These are phyloP conservation scores for Sonneratia alba DNA, from an alignment of 345 rosid species.

Conservation along the genomic window DNA sequence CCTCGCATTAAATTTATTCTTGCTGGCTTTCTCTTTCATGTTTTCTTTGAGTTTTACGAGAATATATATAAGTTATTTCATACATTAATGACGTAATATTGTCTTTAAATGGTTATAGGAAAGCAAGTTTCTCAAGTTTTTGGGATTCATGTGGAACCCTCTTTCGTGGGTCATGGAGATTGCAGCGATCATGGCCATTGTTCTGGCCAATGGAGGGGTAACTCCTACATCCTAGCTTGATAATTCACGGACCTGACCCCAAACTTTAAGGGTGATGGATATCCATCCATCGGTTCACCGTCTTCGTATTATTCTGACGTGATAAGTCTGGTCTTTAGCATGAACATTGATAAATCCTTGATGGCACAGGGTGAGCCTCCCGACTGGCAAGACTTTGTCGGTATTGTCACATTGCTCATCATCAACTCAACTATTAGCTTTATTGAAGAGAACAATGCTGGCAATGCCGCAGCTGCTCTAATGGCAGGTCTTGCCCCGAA, in stretches of 20 bases:
- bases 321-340: no score
- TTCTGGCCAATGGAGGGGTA: slow-evolving; percentile 52
- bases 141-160: slow-evolving; percentile 98
- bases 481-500: slow-evolving; percentile 96
- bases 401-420: slow-evolving; percentile 52
- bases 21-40: no score
- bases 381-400: slow-evolving; percentile 92
- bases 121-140: slow-evolving; percentile 71
- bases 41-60: no score
- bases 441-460: slow-evolving; percentile 86
- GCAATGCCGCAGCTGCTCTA: slow-evolving; percentile 90
- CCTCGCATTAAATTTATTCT: no score
- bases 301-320: no score
- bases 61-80: no score
- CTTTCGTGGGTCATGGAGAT: slow-evolving; percentile 98
- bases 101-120: slow-evolving; percentile 29
- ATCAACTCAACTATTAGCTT: slow-evolving; percentile 95
- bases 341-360: no score
- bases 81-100: no score
- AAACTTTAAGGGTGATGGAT: no score
- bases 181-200: slow-evolving; percentile 86
- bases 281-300: no score
- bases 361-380: slow-evolving; percentile 46
- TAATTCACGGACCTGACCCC: no score
- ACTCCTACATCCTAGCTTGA: no score